These are phyloP conservation scores for Dalbergia oliveri DNA, from an alignment of 306 rosid species.

Conservation along the genomic window DNA sequence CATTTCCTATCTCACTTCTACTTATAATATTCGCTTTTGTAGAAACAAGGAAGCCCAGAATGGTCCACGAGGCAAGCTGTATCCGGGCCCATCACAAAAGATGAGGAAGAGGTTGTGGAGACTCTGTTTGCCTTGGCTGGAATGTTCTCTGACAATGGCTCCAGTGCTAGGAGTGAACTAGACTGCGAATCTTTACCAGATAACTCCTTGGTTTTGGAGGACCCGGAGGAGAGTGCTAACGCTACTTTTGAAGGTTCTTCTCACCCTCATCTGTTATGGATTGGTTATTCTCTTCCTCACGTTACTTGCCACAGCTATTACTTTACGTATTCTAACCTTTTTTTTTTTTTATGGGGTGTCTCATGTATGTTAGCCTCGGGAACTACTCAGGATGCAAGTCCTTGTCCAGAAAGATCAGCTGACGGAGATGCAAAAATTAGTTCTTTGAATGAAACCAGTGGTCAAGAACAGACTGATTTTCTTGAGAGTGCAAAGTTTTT, in stretches of 20 bases:
- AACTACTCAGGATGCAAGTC: slow-evolving; percentile 36
- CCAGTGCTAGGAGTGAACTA: slow-evolving; percentile 41
- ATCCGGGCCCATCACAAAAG: slow-evolving; percentile 73
- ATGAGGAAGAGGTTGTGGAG: slow-evolving; percentile 91
- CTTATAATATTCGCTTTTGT: slow-evolving; percentile 50
- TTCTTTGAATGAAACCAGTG: slow-evolving; percentile 40
- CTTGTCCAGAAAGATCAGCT: slow-evolving; percentile 51
- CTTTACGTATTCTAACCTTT: neutral
- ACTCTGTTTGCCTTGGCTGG: slow-evolving; percentile 82
- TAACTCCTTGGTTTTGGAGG: slow-evolving; percentile 51
- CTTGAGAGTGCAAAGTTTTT: slow-evolving; percentile 19
- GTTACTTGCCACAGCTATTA: slow-evolving; percentile 12
- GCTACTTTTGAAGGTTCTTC: slow-evolving; percentile 65
- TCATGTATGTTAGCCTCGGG: slow-evolving; percentile 43
- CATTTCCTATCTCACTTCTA: slow-evolving; percentile 31
- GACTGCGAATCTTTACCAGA: slow-evolving; percentile 46
- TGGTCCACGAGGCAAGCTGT: slow-evolving; percentile 49
- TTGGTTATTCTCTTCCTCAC: neutral
- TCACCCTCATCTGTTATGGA: slow-evolving; percentile 1
- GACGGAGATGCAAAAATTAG: slow-evolving; percentile 47
- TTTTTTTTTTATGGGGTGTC: slow-evolving; percentile 2
- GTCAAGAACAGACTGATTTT: slow-evolving; percentile 46
- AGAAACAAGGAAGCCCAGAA: slow-evolving; percentile 57
- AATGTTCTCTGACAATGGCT: slow-evolving; percentile 63
- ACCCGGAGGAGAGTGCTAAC: slow-evolving; percentile 46